phyloP scores from a whole-genome alignment of 2,329 filamentous ascomycete species.

The Dothistroma pini region DNA sequence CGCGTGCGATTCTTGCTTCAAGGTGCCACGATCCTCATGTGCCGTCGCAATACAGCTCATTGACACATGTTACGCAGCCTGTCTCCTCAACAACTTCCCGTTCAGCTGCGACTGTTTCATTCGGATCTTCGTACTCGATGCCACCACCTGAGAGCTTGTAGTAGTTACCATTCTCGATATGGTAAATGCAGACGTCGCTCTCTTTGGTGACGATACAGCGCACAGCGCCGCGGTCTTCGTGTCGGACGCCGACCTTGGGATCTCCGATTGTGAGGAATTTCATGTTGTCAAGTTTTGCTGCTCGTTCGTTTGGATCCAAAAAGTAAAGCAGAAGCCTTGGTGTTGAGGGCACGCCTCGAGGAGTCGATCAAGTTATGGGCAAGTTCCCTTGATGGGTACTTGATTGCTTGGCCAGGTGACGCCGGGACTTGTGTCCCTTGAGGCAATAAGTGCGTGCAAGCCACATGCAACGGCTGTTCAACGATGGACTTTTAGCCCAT shows the following conservation, averaged over 20 bases:
- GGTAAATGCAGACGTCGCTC: constrained; percentile 8
- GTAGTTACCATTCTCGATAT: constrained; percentile 13
- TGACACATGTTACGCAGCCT: constrained; percentile 8
- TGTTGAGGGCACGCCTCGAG: not conserved
- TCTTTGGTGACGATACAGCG: constrained; percentile 9
- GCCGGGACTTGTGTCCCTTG: not conserved
- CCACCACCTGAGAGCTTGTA: constrained; percentile 17
- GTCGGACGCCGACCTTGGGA: not conserved
- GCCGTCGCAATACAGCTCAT: constrained; percentile 8
- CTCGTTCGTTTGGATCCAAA: too few relatives aligned
- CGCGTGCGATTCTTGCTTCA: constrained; percentile 6
- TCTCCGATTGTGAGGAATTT: constrained; percentile 7
- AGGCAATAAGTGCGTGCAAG: not conserved
- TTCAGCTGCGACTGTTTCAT: constrained; percentile 5
- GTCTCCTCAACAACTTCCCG: constrained; percentile 16
- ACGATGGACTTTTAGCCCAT: not conserved
- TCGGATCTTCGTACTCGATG: constrained; percentile 8
- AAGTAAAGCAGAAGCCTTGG: too few relatives aligned
- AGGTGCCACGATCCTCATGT: not conserved
- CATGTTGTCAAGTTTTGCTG: too few relatives aligned
- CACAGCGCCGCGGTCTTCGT: constrained; percentile 6
- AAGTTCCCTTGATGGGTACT: not conserved
- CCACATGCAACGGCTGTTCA: not conserved
- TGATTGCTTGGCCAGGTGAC: not conserved
- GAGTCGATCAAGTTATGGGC: not conserved